Percentiles rank a stretch among this genome's conserved stretches.
These are phyloP conservation scores for Globisporangium recalcitrans DNA, from an alignment of 352 stramenopile species.

Conservation along the genomic window DNA sequence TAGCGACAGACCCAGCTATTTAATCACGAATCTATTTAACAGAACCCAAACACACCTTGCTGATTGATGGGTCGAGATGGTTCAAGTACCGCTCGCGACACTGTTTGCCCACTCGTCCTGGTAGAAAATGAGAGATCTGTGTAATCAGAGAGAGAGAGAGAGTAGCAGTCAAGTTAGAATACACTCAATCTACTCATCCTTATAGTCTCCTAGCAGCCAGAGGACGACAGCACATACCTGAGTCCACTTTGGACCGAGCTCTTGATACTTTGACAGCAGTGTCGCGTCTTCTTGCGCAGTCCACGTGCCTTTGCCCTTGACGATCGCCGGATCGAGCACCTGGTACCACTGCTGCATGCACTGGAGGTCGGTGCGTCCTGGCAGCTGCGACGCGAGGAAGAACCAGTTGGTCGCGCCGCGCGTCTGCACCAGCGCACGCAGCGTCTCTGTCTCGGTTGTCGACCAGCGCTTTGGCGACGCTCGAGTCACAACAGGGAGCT, in stretches of 20 bases:
- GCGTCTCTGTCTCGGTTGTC: constrained; percentile 23
- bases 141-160: neutral
- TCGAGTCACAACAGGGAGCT: neutral
- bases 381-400: constrained; percentile 67
- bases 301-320: constrained; percentile 64
- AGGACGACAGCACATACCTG: constrained; percentile 30
- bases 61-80: constrained; percentile 44
- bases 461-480: constrained; percentile 19
- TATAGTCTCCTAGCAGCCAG: neutral
- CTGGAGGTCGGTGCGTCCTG: constrained; percentile 61
- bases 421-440: constrained; percentile 32
- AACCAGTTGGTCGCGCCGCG: constrained; percentile 65
- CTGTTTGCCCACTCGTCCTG: constrained; percentile 57
- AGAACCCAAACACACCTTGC: constrained; percentile 22
- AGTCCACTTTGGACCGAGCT: constrained; percentile 52
- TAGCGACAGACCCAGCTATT: neutral
- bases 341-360: constrained; percentile 76
- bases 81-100: constrained; percentile 72
- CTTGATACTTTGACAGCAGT: constrained; percentile 33
- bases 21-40: neutral
- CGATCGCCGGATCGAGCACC: constrained; percentile 39
- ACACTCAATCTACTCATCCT: neutral
- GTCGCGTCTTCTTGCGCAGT: constrained; percentile 38
- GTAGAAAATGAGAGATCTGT: constrained; percentile 54
- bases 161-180: neutral